Evolutionary conservation across 352 stramenopile species (phyloP).

Genomic region (Pythium monospermum): DNA sequence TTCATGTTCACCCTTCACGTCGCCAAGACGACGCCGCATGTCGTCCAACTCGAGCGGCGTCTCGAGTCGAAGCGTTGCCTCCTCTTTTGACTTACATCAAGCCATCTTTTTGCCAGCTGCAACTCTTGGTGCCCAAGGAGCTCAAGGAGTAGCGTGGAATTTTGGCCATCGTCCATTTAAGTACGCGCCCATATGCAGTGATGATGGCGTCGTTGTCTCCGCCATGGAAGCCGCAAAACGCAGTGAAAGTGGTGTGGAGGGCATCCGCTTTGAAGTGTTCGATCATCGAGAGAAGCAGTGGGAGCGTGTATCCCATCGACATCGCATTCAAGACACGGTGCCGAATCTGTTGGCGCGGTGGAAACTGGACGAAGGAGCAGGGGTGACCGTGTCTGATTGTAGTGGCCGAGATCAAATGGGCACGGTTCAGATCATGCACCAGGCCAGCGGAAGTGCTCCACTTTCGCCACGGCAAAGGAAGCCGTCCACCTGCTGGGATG

Average conservation of each 20-base stretch:
- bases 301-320: slow-evolving; percentile 52
- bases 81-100: neutral
- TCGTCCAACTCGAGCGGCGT: slow-evolving; percentile 5
- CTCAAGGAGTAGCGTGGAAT: slow-evolving; percentile 68
- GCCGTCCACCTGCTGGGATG: slow-evolving; percentile 12
- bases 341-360: slow-evolving; percentile 51
- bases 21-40: slow-evolving; percentile 13
- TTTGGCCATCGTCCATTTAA: slow-evolving; percentile 61
- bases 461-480: slow-evolving; percentile 6
- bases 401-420: slow-evolving; percentile 27
- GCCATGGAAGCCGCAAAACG: slow-evolving; percentile 28
- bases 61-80: neutral
- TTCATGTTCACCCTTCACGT: slow-evolving; percentile 10
- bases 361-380: slow-evolving; percentile 54
- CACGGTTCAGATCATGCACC: neutral
- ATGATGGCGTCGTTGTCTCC: slow-evolving; percentile 21
- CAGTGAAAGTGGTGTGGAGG: slow-evolving; percentile 17
- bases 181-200: slow-evolving; percentile 21
- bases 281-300: slow-evolving; percentile 43
- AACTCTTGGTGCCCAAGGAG: slow-evolving; percentile 47
- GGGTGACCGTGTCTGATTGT: slow-evolving; percentile 32
- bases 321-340: slow-evolving; percentile 51
- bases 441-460: neutral
- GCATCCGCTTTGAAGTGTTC: slow-evolving; percentile 51
- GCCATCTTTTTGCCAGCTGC: slow-evolving; percentile 19